Conservation (phyloP, 2,329 filamentous ascomycete genomes). For the Diaporthe ampelina region DNA sequence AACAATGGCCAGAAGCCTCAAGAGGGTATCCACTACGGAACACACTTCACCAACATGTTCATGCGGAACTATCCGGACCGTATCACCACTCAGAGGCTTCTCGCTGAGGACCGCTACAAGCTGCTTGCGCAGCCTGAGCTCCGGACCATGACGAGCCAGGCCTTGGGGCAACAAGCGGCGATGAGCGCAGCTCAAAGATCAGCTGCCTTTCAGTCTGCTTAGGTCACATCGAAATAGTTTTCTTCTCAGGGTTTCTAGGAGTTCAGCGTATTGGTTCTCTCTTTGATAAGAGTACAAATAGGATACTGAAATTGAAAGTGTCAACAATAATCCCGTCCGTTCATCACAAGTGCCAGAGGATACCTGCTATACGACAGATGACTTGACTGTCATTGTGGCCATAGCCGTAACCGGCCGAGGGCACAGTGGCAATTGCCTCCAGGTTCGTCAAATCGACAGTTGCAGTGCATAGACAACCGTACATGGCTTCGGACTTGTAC, state of each 20-base stretch:
- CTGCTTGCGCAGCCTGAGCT: slow-evolving; percentile 47
- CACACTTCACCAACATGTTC: slow-evolving; percentile 66
- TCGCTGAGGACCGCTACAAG: slow-evolving; percentile 50
- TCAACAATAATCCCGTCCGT: not conserved
- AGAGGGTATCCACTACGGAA: slow-evolving; percentile 65
- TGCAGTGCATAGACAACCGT: not conserved
- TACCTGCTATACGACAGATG: not conserved
- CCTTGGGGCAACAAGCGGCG: slow-evolving; percentile 27
- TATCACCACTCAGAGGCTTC: slow-evolving; percentile 57
- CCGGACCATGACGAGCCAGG: slow-evolving; percentile 44
- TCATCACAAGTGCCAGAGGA: not conserved
- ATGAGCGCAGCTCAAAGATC: slow-evolving; percentile 5
- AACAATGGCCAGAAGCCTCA: slow-evolving; percentile 48
- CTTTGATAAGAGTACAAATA: not conserved
- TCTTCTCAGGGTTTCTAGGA: not conserved
- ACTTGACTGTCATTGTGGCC: not conserved
- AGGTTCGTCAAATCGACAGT: not conserved
- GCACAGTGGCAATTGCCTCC: not conserved
- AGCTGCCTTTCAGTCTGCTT: not conserved
- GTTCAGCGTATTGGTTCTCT: not conserved
- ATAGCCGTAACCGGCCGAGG: not conserved
- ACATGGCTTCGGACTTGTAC: too few species aligned
- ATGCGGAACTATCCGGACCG: slow-evolving; percentile 63
- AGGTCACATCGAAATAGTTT: not conserved
- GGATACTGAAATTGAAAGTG: not conserved